These are phyloP conservation scores for Kodamaea plutei DNA, from an alignment of 1,139 yeast species.

Conservation along the genomic window DNA sequence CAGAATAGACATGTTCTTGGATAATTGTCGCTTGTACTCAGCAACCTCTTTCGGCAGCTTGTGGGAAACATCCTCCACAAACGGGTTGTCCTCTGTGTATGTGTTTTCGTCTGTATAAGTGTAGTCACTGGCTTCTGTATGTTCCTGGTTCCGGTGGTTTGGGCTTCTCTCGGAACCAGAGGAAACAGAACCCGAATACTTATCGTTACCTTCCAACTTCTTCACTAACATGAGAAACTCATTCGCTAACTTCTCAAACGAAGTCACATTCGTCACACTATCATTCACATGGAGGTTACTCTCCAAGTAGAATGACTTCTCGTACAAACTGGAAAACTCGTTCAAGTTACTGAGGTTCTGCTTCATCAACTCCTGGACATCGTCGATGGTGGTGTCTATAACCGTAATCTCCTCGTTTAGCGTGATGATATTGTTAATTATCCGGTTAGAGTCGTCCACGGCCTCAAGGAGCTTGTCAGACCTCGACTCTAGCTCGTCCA, in stretches of 20 bases:
- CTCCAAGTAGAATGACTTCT: constrained; percentile 33
- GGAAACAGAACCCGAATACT: constrained; percentile 2
- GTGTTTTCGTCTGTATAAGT: background rate
- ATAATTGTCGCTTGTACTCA: constrained; percentile 1
- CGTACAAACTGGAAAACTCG: constrained; percentile 29
- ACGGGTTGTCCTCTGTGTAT: background rate
- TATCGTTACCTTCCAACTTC: constrained; percentile 11
- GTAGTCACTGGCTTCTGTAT: background rate
- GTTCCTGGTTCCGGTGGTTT: background rate
- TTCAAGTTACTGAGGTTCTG: constrained; percentile 21
- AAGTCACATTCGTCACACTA: constrained; percentile 38
- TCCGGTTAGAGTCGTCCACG: constrained; percentile 20
- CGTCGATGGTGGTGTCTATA: constrained; percentile 31
- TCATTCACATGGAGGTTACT: constrained; percentile 31
- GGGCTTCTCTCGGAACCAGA: background rate
- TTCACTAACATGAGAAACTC: constrained; percentile 32
- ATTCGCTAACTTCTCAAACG: constrained; percentile 44
- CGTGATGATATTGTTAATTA: constrained; percentile 20
- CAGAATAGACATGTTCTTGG: constrained; percentile 29
- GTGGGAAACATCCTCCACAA: background rate
- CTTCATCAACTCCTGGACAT: constrained; percentile 21
- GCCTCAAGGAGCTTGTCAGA: constrained; percentile 21
- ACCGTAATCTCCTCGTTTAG: constrained; percentile 21
- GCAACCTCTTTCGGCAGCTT: background rate
- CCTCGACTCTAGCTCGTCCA: constrained; percentile 27